phyloP scores from a whole-genome alignment of 495 filamentous ascomycete species.

The Aspergillus olivimuriae region DNA sequence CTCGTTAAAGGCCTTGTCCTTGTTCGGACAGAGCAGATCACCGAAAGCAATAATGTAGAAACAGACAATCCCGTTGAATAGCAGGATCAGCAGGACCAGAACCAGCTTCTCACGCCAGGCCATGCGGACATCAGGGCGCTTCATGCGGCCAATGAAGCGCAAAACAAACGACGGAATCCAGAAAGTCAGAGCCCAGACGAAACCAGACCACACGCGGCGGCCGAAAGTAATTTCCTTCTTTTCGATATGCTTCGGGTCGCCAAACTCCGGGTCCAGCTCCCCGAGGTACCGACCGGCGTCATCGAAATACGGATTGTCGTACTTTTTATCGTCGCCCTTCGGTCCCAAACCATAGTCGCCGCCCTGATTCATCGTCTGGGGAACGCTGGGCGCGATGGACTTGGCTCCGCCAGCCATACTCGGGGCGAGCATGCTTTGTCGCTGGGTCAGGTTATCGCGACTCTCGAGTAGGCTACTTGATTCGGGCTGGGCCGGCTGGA shows the following conservation, averaged over 20 bases:
- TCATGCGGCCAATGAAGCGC: constrained; percentile 84
- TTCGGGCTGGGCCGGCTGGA: constrained; percentile 46
- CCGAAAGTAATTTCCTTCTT: constrained; percentile 54
- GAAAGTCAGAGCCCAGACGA: constrained; percentile 84
- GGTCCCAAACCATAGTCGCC: constrained; percentile 84
- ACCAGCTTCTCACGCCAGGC: constrained; percentile 96
- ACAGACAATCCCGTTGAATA: constrained; percentile 77
- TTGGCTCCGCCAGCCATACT: constrained; percentile 49
- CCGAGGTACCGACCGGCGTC: constrained; percentile 50
- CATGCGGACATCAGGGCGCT: constrained; percentile 91
- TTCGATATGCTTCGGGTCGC: constrained; percentile 68
- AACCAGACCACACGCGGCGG: constrained; percentile 69
- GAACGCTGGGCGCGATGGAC: constrained; percentile 66
- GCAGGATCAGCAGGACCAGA: constrained; percentile 67
- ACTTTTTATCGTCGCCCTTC: constrained; percentile 77
- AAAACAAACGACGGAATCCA: constrained; percentile 90
- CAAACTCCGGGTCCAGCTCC: constrained; percentile 68
- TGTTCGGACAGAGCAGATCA: constrained; percentile 79
- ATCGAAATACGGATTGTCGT: constrained; percentile 57
- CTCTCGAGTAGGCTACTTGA: constrained; percentile 59
- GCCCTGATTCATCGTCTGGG: constrained; percentile 50
- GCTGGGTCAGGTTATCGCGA: constrained; percentile 60
- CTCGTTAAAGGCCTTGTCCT: constrained; percentile 79
- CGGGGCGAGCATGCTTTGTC: constrained; percentile 56
- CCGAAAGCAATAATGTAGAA: constrained; percentile 93